Percentiles rank a stretch among this genome's conserved stretches.
phyloP scores from a whole-genome alignment of 2,329 filamentous ascomycete genomes.

The Aspergillus sp. region DNA sequence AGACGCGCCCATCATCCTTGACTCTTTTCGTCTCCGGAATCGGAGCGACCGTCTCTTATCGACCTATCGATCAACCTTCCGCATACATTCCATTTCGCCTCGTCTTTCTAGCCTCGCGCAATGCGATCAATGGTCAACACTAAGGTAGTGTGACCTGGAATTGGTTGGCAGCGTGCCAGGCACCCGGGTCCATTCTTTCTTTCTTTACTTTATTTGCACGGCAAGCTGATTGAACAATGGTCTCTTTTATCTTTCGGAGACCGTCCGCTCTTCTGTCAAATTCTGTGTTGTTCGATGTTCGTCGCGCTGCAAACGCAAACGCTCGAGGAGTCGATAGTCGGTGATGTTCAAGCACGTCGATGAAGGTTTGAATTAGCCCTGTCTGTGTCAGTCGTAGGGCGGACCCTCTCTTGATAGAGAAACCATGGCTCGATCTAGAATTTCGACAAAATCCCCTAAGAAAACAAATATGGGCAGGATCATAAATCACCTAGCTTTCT shows the following conservation, averaged over 20 bases:
- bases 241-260: neutral
- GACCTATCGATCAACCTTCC: neutral
- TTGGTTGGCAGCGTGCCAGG: too few relatives aligned
- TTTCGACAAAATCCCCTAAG: too few relatives aligned
- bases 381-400: neutral
- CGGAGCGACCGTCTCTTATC: neutral
- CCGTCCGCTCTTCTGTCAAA: neutral
- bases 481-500: too few relatives aligned
- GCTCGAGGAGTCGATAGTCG: neutral
- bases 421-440: neutral
- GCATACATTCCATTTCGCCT: neutral
- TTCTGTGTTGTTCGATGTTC: too few relatives aligned
- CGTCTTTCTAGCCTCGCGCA: too few relatives aligned
- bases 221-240: neutral
- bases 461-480: too few relatives aligned
- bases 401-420: neutral
- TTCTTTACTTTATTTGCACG: neutral
- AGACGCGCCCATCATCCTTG: neutral
- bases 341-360: neutral
- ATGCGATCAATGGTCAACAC: too few relatives aligned
- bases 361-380: neutral
- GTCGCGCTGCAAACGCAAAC: too few relatives aligned
- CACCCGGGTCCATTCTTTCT: neutral
- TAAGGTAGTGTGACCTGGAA: too few relatives aligned
- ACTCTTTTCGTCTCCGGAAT: neutral